Evolutionary conservation across 805 yeast species (phyloP).

Genomic region (Candida patagonica): DNA sequence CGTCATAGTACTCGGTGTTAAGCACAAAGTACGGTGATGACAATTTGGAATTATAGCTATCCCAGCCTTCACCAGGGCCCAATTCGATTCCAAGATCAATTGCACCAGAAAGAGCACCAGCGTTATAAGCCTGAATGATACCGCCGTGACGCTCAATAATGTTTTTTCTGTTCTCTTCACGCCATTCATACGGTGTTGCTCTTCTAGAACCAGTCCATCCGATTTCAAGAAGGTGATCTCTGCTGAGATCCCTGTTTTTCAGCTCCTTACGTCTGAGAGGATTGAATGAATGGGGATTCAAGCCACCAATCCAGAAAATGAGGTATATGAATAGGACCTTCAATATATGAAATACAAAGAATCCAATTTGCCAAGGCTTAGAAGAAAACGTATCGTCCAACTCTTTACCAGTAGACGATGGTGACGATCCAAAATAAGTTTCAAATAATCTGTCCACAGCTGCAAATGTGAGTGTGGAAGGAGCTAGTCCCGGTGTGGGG

Average conservation of each 20-base stretch:
- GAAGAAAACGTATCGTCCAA: conserved; percentile 32
- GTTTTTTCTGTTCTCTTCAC: conserved; percentile 54
- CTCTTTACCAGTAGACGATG: conserved; percentile 36
- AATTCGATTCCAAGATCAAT: conserved; percentile 50
- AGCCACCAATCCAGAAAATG: conserved; percentile 56
- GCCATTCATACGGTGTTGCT: conserved; percentile 60
- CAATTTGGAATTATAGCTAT: conserved; percentile 13
- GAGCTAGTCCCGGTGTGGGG: conserved; percentile 87
- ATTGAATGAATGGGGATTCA: conserved; percentile 62
- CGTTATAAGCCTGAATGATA: conserved; percentile 62
- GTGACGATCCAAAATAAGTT: conserved; percentile 28
- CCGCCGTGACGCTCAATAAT: conserved; percentile 58
- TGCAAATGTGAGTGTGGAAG: conserved; percentile 49
- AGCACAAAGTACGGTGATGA: conserved; percentile 1
- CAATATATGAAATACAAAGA: conserved; percentile 62
- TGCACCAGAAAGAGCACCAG: conserved; percentile 57
- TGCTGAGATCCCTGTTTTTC: conserved; percentile 27
- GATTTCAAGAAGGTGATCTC: conserved; percentile 40
- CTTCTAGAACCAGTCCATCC: conserved; percentile 96
- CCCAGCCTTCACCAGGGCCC: conserved; percentile 74
- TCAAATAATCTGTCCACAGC: conserved; percentile 31
- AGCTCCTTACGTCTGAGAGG: conserved; percentile 20
- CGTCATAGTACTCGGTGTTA: conserved; percentile 8
- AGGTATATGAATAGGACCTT: conserved; percentile 51
- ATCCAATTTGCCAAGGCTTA: conserved; percentile 43